Evolutionary conservation across 2,329 filamentous ascomycete genomes (phyloP), one percentile per base, ranked within the genome.

Genomic region (Capronia coronata): DNA sequence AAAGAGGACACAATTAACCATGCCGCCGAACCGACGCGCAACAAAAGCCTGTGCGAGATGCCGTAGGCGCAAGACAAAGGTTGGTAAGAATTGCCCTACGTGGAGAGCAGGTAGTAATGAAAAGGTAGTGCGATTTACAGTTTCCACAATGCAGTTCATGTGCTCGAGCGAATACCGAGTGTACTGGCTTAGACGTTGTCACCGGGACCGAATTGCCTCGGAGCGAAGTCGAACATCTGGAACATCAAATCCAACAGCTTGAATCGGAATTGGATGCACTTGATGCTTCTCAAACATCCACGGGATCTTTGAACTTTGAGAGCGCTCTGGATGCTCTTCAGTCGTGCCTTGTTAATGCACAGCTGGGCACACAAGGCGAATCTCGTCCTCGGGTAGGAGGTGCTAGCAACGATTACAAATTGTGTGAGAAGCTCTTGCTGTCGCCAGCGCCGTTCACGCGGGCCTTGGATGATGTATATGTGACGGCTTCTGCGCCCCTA

Each of bases 61-160:
- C 11, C 39, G 39, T 23, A n/a, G 39, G n/a, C 39, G 38, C 7
- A 62, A 41, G 16, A 19, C 39, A 10, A 41, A 41, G 39, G 39
- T 41, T n/a, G 4, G 39, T 19, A 29, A 13, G 2, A 7, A 29
- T 29, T 2, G 27, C 13, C 27, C 1, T 29, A 8, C 8, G 8
- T 29, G 8, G 13, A 2, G 8, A 7, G 27, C 27, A 29, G n/a
- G n/a, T n/a, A n/a, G n/a, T n/a, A 29, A 13, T 7, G n/a, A n/a
- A n/a, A n/a, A n/a, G n/a, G n/a, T 13, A 34, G 30, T 34, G 30
- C 13, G 30, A 34, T 34, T 7, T 13, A 34, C 30, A 2, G n/a
- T 34, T 34, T 16, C 30, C 30, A 1, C 30, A 34, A 16, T 34
- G 30, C n/a, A 13, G 30, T 16, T 7, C 30, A 7, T 34, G 30